Evolutionary conservation across 352 stramenopile species (phyloP).

Genomic region (Phytophthora idaei): DNA sequence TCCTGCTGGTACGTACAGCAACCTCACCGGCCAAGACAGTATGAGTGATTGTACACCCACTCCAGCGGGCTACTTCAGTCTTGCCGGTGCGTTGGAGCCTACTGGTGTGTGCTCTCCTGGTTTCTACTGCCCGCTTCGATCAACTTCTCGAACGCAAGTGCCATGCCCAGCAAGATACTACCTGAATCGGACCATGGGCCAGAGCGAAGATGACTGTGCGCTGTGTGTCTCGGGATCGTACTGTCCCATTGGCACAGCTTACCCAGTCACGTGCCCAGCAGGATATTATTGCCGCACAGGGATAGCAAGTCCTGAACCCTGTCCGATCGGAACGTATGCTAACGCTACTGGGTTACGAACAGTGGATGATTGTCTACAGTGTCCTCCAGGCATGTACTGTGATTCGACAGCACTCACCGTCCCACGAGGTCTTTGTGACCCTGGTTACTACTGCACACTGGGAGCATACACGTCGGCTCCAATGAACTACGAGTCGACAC

Average conservation of each 20-base stretch:
- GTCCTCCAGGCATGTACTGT: slow-evolving; percentile 92
- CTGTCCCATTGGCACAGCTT: slow-evolving; percentile 68
- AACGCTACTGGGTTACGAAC: slow-evolving; percentile 75
- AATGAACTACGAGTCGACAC: slow-evolving; percentile 72
- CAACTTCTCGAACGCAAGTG: slow-evolving; percentile 70
- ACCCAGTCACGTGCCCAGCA: slow-evolving; percentile 67
- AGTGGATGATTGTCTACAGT: slow-evolving; percentile 88
- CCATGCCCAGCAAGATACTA: slow-evolving; percentile 84
- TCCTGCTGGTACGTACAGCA: slow-evolving; percentile 85
- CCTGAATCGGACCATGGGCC: slow-evolving; percentile 59
- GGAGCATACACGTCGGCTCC: slow-evolving; percentile 91
- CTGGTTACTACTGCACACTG: slow-evolving; percentile 91
- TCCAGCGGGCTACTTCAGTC: slow-evolving; percentile 70
- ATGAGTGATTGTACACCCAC: slow-evolving; percentile 79
- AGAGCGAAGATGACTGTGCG: slow-evolving; percentile 74
- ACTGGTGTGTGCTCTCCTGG: slow-evolving; percentile 71
- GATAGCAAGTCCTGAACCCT: slow-evolving; percentile 75
- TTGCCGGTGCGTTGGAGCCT: slow-evolving; percentile 62
- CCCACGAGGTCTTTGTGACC: slow-evolving; percentile 79
- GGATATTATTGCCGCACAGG: slow-evolving; percentile 91
- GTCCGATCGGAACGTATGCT: slow-evolving; percentile 91
- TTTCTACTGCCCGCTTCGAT: slow-evolving; percentile 85
- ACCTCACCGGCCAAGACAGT: slow-evolving; percentile 74
- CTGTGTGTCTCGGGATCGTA: slow-evolving; percentile 75
- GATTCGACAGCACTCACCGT: slow-evolving; percentile 82